Percentiles rank a stretch among this genome's conserved stretches.
Evolutionary conservation across 345 rosid genomes (phyloP).

Genomic region (Salix viminalis): DNA sequence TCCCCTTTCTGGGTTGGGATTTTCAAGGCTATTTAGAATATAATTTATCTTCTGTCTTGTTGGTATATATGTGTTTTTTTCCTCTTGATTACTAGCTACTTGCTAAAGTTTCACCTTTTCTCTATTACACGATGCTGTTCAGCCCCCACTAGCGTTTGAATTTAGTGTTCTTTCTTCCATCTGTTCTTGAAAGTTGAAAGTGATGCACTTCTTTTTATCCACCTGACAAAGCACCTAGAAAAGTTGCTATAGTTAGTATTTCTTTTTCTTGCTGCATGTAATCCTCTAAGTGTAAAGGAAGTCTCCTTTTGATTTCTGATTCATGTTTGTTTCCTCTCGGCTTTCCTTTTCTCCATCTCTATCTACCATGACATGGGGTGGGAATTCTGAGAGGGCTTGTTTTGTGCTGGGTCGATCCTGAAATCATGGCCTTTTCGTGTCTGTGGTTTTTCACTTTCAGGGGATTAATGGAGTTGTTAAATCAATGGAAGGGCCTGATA

Average conservation of each 20-base stretch:
- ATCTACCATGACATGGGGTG: neutral
- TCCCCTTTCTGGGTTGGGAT: slow-evolving; percentile 1
- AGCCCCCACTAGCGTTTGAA: slow-evolving; percentile 26
- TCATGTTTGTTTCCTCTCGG: slow-evolving; percentile 21
- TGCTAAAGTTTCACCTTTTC: slow-evolving; percentile 8
- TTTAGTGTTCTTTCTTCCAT: slow-evolving; percentile 21
- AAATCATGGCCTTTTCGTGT: slow-evolving; percentile 18
- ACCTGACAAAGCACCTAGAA: slow-evolving; percentile 17
- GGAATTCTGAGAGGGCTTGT: neutral
- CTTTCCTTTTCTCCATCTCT: slow-evolving; percentile 3
- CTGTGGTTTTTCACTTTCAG: slow-evolving; percentile 22
- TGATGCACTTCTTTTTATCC: slow-evolving; percentile 6
- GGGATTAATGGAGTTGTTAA: slow-evolving; percentile 29
- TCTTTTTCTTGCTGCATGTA: slow-evolving; percentile 10
- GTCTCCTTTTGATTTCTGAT: slow-evolving; percentile 17
- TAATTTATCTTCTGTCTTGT: neutral
- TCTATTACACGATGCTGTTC: slow-evolving; percentile 19
- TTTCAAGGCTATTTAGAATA: slow-evolving; percentile 13
- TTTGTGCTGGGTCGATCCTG: slow-evolving; percentile 19
- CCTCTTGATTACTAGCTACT: neutral
- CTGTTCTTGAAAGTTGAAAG: slow-evolving; percentile 18
- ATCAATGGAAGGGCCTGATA: slow-evolving; percentile 30
- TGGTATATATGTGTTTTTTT: neutral
- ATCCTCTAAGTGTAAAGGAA: slow-evolving; percentile 22
- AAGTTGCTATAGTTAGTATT: slow-evolving; percentile 16